phyloP scores from a whole-genome alignment of 2,329 filamentous ascomycete genomes.

The Aspergillus viridinutans region DNA sequence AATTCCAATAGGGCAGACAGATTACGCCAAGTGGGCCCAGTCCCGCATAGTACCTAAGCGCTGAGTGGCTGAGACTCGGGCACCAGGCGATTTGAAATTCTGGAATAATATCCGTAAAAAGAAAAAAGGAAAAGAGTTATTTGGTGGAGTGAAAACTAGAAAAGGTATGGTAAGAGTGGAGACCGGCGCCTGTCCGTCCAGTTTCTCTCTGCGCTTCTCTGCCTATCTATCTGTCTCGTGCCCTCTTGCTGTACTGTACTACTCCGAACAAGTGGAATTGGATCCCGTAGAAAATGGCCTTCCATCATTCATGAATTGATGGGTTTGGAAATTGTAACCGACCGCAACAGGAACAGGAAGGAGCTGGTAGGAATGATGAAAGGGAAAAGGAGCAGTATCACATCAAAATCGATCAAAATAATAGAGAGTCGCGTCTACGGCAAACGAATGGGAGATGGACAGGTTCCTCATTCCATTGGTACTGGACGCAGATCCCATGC shows the following conservation, averaged over 20 bases:
- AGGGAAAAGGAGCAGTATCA: not conserved
- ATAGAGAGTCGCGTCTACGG: not conserved
- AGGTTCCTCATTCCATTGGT: not conserved
- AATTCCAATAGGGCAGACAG: not conserved
- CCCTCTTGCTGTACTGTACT: not conserved
- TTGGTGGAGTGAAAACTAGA: not conserved
- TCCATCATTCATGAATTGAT: not conserved
- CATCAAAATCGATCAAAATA: not conserved
- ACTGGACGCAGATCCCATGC: not conserved
- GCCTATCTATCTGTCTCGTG: not conserved
- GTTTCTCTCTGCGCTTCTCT: not conserved
- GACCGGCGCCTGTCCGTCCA: not conserved
- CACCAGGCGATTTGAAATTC: not conserved
- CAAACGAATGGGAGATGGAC: not conserved
- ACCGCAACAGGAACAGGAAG: not conserved
- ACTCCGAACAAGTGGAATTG: not conserved
- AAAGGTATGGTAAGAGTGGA: not conserved
- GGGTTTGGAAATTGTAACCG: not conserved
- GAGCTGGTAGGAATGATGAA: not conserved
- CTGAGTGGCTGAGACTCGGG: not conserved
- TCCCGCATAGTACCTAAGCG: not conserved
- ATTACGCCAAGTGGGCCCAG: not conserved
- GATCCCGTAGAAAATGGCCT: not conserved
- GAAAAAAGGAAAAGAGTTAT: not conserved
- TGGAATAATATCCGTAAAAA: not conserved